phyloP scores from a whole-genome alignment of 2,329 filamentous ascomycete genomes.

The Chaetomium strumarium region DNA sequence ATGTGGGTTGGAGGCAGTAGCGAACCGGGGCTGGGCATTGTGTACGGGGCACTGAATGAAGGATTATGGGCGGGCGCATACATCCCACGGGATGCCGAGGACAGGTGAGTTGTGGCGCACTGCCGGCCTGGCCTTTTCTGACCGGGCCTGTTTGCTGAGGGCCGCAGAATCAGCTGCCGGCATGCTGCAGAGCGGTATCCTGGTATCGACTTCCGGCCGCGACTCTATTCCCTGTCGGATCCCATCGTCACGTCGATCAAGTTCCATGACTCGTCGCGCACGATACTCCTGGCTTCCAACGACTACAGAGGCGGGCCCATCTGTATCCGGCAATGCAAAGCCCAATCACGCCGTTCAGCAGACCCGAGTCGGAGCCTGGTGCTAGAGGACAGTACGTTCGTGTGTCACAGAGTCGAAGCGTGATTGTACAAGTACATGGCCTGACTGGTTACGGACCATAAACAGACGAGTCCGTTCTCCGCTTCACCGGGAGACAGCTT shows the following conservation, averaged over 20 bases:
- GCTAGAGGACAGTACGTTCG: background rate
- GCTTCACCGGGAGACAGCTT: background rate
- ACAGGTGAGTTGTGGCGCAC: conserved; percentile 31
- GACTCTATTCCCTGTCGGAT: background rate
- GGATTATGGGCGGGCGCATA: conserved; percentile 35
- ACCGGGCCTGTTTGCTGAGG: background rate
- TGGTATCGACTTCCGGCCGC: conserved; percentile 5
- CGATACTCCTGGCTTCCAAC: background rate
- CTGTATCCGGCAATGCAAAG: conserved; percentile 15
- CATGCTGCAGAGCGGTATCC: background rate
- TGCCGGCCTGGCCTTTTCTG: background rate
- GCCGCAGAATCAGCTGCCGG: conserved; percentile 14
- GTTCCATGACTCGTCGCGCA: conserved; percentile 39
- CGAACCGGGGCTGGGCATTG: conserved; percentile 19
- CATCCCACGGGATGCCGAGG: conserved; percentile 39
- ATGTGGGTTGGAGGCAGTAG: conserved; percentile 18
- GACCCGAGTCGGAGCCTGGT: background rate
- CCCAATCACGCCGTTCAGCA: background rate
- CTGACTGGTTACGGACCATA: background rate
- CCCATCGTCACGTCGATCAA: conserved; percentile 42
- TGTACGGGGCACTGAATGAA: conserved; percentile 31
- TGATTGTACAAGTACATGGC: no score
- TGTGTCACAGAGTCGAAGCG: no score
- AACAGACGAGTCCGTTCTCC: background rate
- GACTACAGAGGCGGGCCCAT: background rate